phyloP scores from a whole-genome alignment of 352 stramenopile genomes.

The Pelagophyceae sp. region DNA sequence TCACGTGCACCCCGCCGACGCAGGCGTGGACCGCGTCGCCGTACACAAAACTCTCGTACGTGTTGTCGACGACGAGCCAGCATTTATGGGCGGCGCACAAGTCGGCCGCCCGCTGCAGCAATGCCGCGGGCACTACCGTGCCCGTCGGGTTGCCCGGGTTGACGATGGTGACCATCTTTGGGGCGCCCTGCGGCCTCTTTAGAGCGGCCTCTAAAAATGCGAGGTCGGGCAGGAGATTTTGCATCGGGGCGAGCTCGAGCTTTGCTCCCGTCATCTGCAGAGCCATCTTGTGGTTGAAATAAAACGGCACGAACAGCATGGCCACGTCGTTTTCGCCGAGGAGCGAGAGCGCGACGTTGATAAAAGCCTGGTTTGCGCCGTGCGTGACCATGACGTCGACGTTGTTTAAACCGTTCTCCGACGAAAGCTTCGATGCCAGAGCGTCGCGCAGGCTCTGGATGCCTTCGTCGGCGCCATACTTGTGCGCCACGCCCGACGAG shows the following conservation, averaged over 20 bases:
- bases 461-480: constrained; percentile 52
- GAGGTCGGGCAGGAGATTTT: constrained; percentile 49
- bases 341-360: constrained; percentile 57
- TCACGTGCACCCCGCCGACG: constrained; percentile 45
- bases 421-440: constrained; percentile 40
- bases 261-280: constrained; percentile 50
- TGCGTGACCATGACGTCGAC: constrained; percentile 51
- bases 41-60: constrained; percentile 64
- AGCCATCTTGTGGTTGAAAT: constrained; percentile 67
- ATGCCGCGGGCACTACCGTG: constrained; percentile 39
- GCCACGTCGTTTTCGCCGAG: constrained; percentile 45
- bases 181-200: constrained; percentile 32
- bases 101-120: constrained; percentile 46
- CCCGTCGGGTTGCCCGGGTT: constrained; percentile 66
- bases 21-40: constrained; percentile 33
- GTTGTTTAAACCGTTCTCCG: constrained; percentile 43
- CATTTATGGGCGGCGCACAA: constrained; percentile 46
- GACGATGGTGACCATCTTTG: constrained; percentile 54
- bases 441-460: constrained; percentile 38
- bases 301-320: constrained; percentile 59
- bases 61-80: constrained; percentile 67
- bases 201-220: constrained; percentile 42
- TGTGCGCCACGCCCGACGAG: constrained; percentile 32
- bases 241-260: constrained; percentile 14
- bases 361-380: constrained; percentile 65